phyloP scores from a whole-genome alignment of 192 early-diverging fungal species.

The Polychytrium aggregatum region DNA sequence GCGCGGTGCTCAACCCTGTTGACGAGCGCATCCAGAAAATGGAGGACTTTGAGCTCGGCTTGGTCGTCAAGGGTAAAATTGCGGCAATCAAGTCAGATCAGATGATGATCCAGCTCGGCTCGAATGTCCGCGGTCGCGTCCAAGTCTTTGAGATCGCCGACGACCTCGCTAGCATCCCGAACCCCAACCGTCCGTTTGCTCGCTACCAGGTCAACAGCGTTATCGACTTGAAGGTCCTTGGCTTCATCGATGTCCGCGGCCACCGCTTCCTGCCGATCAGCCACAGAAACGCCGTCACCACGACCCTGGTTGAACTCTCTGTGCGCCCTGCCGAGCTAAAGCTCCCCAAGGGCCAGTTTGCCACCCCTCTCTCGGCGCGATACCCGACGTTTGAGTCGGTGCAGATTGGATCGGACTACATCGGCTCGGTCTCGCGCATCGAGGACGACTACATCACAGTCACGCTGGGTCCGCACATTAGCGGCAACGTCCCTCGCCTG shows the following conservation, averaged over 20 bases:
- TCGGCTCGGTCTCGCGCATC: conserved; percentile 32
- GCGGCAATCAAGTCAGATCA: conserved; percentile 21
- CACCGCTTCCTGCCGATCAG: conserved; percentile 57
- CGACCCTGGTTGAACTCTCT: conserved; percentile 50
- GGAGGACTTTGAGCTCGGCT: conserved; percentile 20
- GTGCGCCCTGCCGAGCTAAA: conserved; percentile 36
- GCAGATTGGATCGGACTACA: conserved; percentile 8
- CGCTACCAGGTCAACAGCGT: conserved; percentile 20
- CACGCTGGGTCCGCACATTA: conserved; percentile 16
- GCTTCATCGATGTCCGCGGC: conserved; percentile 46
- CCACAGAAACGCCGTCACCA: conserved; percentile 30
- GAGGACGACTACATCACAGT: conserved; percentile 25
- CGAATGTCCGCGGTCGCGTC: conserved; percentile 61
- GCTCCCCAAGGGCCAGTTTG: conserved; percentile 2
- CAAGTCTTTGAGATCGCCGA: conserved; percentile 63
- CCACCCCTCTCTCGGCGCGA: background rate
- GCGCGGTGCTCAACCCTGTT: conserved; percentile 11
- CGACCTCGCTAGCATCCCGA: conserved; percentile 14
- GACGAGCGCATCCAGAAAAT: conserved; percentile 10
- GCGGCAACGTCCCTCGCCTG: conserved; percentile 23
- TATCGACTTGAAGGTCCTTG: conserved; percentile 57
- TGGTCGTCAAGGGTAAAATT: conserved; percentile 16
- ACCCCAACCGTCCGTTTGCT: conserved; percentile 26
- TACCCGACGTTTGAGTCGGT: conserved; percentile 13
- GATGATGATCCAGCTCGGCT: conserved; percentile 50